Base-by-base conservation (phyloP, 352 stramenopile species). In the Globisporangium canariense region DNA sequence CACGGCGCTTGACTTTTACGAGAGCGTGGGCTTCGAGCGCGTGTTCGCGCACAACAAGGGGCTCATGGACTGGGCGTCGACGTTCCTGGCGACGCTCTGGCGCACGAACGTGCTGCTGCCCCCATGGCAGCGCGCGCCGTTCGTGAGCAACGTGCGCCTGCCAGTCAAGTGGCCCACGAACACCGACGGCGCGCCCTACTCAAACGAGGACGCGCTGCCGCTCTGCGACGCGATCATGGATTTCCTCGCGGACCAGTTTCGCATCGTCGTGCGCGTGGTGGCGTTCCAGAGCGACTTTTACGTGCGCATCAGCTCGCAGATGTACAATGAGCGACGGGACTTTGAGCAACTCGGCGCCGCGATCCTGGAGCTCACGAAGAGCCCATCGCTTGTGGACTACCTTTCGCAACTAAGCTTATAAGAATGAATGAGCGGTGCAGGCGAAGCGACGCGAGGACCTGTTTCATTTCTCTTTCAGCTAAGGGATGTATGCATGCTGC, bases 151-250 rank as follows among this genome's bases (percentile, higher is more conserved):
- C 63, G 84, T 94, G 32, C 83, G 84, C 5, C 72, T 94, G 50
- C 86, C 86, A 1, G 79, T 94, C 46, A 65, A 72, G 34, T 91
- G 79, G 80, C 83, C 86, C 4, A 74, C 60, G 52, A 78, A 70
- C 32, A 67, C 68, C 1, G 68, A 78, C 28, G 77, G 75, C n/a
- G 64, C 67, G 52, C 73, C 81, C 6, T 74, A 91, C 70, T 79
- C 73, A 14, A 67, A 82, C 38, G 80, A 92, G 10, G 81, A 91
- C 58, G 78, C 83, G 30, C 38, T 81, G 54, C 66, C 74, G 54
- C 68, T 94, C 20, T 93, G 86, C 53, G 80, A 91, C 58, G 77
- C 76, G 45, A 88, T 93, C 68, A 92, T 92, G 81, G 83, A 94
- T 68, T 74, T 93, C 22, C 61, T 94, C 49, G 73, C 79, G 54